Conservation (phyloP, 176 grass and related monocot species). For the Oropetium thomaeum region DNA sequence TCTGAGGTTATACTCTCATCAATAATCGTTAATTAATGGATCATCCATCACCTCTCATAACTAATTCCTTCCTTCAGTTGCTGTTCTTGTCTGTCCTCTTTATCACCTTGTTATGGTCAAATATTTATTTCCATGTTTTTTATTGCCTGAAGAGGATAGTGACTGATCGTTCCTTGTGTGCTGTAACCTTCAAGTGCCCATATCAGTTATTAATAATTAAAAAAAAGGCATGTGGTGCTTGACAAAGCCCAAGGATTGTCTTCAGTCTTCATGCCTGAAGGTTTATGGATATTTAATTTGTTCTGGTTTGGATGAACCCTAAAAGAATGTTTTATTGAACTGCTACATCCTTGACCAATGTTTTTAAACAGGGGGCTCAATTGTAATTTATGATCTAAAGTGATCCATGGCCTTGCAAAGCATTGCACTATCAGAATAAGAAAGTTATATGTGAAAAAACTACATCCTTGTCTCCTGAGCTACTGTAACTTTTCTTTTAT, state of each 20-base stretch:
- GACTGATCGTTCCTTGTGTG: neutral
- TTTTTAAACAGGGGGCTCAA: neutral
- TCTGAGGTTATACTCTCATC: conserved; percentile 68
- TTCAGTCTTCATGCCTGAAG: neutral
- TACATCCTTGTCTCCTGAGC: neutral
- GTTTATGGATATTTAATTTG: neutral
- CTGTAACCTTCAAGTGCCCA: neutral
- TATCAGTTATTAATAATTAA: conserved; percentile 1
- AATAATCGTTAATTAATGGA: conserved; percentile 4
- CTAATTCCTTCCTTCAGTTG: neutral
- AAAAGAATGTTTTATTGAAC: neutral
- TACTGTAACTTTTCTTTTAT: neutral
- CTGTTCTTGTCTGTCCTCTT: neutral
- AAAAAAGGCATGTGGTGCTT: neutral
- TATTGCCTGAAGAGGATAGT: neutral
- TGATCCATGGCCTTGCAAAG: neutral
- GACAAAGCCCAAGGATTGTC: neutral
- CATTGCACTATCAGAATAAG: neutral
- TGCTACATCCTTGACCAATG: neutral
- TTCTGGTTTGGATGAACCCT: neutral
- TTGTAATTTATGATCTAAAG: neutral
- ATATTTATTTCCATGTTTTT: neutral
- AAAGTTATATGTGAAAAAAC: neutral
- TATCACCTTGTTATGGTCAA: neutral
- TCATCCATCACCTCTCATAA: neutral